Evolutionary conservation across 306 rosid species (phyloP), one percentile per base, ranked within the genome.

Genomic region (Vachellia pachyceras): DNA sequence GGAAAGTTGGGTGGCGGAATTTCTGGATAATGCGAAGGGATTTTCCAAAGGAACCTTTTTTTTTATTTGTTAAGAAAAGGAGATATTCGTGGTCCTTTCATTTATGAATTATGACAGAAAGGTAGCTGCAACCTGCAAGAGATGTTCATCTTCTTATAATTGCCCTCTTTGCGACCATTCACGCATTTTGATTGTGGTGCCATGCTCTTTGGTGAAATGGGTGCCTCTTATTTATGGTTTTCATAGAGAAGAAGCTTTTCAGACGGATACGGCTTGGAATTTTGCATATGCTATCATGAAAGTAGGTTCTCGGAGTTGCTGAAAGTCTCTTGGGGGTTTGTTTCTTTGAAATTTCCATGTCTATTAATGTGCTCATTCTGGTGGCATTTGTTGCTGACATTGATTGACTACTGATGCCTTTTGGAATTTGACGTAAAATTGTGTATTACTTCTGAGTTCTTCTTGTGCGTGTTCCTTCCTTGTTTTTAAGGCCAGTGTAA

Each of bases 181-280:
- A n/a, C 67, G 33, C 7, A 39, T 79, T 85, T 76, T 60, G 57
- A 40, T 76, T 65, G 47, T 42, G 75, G 29, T 42, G 18, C 33
- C 36, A 1, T 40, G 36, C 35, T 61, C 40, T 52, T 83, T 79
- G 18, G 55, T 23, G 29, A 55, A 84, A 82, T 81, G 82, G 66
- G 88, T 60, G 82, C 23, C 33, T 72, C 80, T 75, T 57, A 40
- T 35, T 57, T 49, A 64, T 58, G 87, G 61, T 76, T 80, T 84
- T 83, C 57, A 78, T 41, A 14, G 77, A 49, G 84, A 81, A 70
- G 61, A 80, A 72, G 76, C 73, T 86, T 70, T 46, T 70, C 77
- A 73, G 63, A 12, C 18, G 74, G 70, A 45, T 72, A 44, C 69
- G 29, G 79, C 78, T 58, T 47, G 29, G 67, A 58, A 66, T 80